Evolutionary conservation across 768 basidiomycete genomes (phyloP).

Genomic region (Pulveroboletus sp.): DNA sequence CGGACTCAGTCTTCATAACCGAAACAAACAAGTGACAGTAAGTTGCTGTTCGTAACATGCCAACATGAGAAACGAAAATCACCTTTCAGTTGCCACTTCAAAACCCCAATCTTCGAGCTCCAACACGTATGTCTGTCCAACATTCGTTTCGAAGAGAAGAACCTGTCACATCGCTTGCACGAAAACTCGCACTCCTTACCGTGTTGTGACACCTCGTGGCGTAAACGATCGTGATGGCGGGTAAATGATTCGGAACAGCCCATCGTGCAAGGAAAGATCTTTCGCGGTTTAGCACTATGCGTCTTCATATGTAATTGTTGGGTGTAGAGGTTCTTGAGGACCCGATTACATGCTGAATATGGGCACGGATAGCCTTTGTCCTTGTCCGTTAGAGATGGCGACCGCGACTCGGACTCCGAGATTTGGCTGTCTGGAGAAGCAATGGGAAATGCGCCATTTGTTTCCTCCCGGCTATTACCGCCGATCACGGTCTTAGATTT

Average conservation of each 20-base stretch:
- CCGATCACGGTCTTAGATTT: not conserved
- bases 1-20: too few relatives aligned
- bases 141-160: slow-evolving; percentile 5
- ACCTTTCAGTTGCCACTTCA: not conserved
- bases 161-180: not conserved
- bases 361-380: not conserved
- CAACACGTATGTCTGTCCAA: slow-evolving; percentile 5
- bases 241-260: slow-evolving; percentile 2
- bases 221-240: slow-evolving; percentile 1
- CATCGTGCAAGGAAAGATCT: slow-evolving; percentile 1
- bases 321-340: slow-evolving; percentile 1
- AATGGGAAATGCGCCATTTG: not conserved
- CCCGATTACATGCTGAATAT: not conserved
- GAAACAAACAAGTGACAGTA: too few relatives aligned
- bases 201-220: slow-evolving; percentile 2
- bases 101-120: not conserved
- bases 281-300: not conserved
- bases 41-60: too few relatives aligned
- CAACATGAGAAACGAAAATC: not conserved
- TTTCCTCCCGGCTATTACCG: not conserved
- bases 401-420: not conserved
- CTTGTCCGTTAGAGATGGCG: not conserved
- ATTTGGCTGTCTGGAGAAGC: not conserved
- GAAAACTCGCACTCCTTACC: slow-evolving; percentile 4
- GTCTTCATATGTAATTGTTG: slow-evolving; percentile 1